These are phyloP conservation scores for Clavaria fumosa DNA, from an alignment of 768 basidiomycete species.

Conservation along the genomic window DNA sequence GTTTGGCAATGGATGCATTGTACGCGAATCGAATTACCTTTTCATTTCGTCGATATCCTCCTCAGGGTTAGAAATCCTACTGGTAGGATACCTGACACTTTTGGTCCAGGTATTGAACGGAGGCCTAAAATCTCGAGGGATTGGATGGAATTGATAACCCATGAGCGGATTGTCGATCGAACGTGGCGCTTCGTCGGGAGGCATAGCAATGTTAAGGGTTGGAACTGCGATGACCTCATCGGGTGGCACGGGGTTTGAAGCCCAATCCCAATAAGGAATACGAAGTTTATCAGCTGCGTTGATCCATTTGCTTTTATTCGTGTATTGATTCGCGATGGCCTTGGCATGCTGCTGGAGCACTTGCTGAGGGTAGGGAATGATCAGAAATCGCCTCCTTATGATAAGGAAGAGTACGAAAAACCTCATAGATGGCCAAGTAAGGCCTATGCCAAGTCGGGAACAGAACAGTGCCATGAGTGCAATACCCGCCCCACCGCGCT, in stretches of 20 bases:
- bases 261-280: constrained; percentile 42
- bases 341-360: constrained; percentile 25
- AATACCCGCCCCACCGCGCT: constrained; percentile 30
- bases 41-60: constrained; percentile 19
- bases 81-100: constrained; percentile 22
- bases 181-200: constrained; percentile 17
- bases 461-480: constrained; percentile 35
- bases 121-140: constrained; percentile 18
- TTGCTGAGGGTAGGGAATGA: constrained; percentile 24
- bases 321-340: constrained; percentile 28
- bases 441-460: constrained; percentile 46
- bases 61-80: constrained; percentile 13
- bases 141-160: constrained; percentile 17
- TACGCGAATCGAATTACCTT: constrained; percentile 17
- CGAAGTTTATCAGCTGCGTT: constrained; percentile 24
- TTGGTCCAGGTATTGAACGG: constrained; percentile 20
- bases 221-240: constrained; percentile 22
- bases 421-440: constrained; percentile 36
- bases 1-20: too few relatives aligned
- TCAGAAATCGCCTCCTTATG: not conserved
- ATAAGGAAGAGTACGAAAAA: constrained; percentile 11
- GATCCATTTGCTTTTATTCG: constrained; percentile 16
- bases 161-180: constrained; percentile 13
- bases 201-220: constrained; percentile 21
- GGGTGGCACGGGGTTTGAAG: constrained; percentile 24